A percentile compares a stretch with the other conserved stretches of the same genome.
Evolutionary conservation across 2,329 filamentous ascomycete species (phyloP).

Genomic region (Alternaria gansuensis): DNA sequence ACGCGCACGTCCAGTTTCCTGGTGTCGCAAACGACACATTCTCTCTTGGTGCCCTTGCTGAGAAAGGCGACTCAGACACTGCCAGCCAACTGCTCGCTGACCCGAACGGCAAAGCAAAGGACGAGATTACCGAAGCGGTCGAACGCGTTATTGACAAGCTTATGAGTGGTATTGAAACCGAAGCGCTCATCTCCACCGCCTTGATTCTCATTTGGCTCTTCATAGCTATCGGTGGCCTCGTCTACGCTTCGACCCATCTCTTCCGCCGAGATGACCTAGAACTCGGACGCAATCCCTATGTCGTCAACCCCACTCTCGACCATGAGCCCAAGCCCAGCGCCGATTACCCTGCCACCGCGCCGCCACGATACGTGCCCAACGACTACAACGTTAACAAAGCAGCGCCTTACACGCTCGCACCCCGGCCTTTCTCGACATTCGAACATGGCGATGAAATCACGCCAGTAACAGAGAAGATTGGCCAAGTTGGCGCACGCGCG

Average conservation of each 20-base stretch:
- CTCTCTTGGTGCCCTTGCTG: constrained; percentile 75
- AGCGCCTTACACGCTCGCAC: constrained; percentile 58
- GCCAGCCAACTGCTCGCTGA: constrained; percentile 79
- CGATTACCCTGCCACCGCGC: constrained; percentile 48
- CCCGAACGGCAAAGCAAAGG: constrained; percentile 74
- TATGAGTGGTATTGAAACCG: constrained; percentile 72
- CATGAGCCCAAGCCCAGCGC: constrained; percentile 31
- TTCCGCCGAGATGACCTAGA: constrained; percentile 61
- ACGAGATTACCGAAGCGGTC: constrained; percentile 83
- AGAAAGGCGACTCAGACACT: constrained; percentile 60
- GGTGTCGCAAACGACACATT: constrained; percentile 81
- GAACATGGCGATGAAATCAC: constrained; percentile 42
- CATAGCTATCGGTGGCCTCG: constrained; percentile 76
- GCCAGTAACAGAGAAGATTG: constrained; percentile 55
- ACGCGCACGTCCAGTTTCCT: constrained; percentile 85
- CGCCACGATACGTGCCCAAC: constrained; percentile 53
- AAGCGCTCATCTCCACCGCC: constrained; percentile 79
- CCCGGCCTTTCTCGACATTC: constrained; percentile 56
- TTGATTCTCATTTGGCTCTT: constrained; percentile 81
- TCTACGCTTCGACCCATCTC: constrained; percentile 71
- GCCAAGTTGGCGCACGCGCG: constrained; percentile 54
- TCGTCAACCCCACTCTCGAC: constrained; percentile 42
- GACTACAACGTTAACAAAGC: constrained; percentile 57
- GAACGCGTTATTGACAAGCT: constrained; percentile 73
- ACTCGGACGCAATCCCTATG: constrained; percentile 38